Evolutionary conservation across 345 rosid genomes (phyloP), one percentile per base, ranked within the genome.

Genomic region (Lumnitzera littorea): DNA sequence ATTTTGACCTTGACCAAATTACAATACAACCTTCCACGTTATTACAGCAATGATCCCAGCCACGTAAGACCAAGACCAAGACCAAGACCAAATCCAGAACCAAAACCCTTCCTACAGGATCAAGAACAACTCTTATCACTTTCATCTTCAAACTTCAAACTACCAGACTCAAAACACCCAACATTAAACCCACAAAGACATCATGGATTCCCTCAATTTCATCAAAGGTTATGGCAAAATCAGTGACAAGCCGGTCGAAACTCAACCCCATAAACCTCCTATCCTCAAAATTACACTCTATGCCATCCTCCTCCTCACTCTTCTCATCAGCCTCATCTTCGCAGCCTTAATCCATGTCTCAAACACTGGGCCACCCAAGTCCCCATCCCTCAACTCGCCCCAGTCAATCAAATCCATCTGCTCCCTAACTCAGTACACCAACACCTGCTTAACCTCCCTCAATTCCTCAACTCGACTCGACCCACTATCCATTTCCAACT

Each of bases 171-270:
- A 13, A 50, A 20, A 16, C 52, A 14, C 52, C 52, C 52, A 50
- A 16, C 50, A 36, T 36, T 9, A 36, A 36, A 1, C 43, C 43
- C 43, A 36, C 43, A 36, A 36, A 6, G 10, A 36, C 41, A 17
- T 5, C 51, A 88, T 91, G 97, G 89, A 86, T 24, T 78, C 95
- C 50, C 59, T 78, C 51, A 88, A 77, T 46, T 36, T 65, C 56
- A 55, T 80, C 67, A 86, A 76, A 70, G 98, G 96, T 53, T 88
- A 91, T 51, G 88, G 67, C 69, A 91, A 76, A 70, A 81, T 91
- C 20, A 60, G 55, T 56, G 76, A 67, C 60, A 62, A 53, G 43
- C 31, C 25, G 7, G 43, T 36, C n/a, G 88, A 76, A 70, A 69
- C 67, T 55, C 86, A 73, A 20, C 13, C 64, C 20, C 67, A 66